Conservation (phyloP, 495 filamentous ascomycete species). For the Penicillium cinerascens region DNA sequence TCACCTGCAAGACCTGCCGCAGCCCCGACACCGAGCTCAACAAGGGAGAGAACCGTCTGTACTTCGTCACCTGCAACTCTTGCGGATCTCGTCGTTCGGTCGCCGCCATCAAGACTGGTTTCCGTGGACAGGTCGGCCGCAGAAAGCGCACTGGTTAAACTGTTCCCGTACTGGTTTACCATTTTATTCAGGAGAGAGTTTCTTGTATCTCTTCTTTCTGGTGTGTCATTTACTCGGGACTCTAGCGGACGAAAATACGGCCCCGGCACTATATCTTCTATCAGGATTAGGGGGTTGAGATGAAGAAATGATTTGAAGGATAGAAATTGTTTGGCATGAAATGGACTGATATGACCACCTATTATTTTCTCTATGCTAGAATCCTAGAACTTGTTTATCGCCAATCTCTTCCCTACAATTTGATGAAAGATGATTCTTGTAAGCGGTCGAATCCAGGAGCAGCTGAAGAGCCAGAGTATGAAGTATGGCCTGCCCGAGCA, state of each 20-base stretch:
- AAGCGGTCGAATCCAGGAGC: background rate
- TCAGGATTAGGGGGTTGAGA: constrained; percentile 9
- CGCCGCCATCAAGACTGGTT: constrained; percentile 98
- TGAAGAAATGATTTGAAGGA: constrained; percentile 23
- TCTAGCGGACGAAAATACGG: constrained; percentile 11
- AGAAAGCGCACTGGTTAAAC: constrained; percentile 60
- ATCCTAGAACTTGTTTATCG: background rate
- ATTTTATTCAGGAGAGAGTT: constrained; percentile 18
- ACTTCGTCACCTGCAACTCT: constrained; percentile 80
- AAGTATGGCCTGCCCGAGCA: background rate
- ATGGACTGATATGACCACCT: constrained; percentile 18
- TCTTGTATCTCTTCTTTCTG: constrained; percentile 23
- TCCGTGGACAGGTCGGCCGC: constrained; percentile 97
- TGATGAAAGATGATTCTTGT: background rate
- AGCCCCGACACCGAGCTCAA: constrained; percentile 92
- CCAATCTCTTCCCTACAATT: background rate
- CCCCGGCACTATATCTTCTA: constrained; percentile 10
- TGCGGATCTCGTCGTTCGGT: constrained; percentile 89
- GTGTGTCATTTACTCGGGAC: constrained; percentile 19
- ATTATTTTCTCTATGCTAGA: background rate
- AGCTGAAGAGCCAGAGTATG: background rate
- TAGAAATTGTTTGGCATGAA: constrained; percentile 23
- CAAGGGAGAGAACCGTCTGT: constrained; percentile 97
- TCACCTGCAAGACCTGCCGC: constrained; percentile 96
- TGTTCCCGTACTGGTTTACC: constrained; percentile 7